phyloP scores from a whole-genome alignment of 2,329 filamentous ascomycete species.

The Lachnellula arida region DNA sequence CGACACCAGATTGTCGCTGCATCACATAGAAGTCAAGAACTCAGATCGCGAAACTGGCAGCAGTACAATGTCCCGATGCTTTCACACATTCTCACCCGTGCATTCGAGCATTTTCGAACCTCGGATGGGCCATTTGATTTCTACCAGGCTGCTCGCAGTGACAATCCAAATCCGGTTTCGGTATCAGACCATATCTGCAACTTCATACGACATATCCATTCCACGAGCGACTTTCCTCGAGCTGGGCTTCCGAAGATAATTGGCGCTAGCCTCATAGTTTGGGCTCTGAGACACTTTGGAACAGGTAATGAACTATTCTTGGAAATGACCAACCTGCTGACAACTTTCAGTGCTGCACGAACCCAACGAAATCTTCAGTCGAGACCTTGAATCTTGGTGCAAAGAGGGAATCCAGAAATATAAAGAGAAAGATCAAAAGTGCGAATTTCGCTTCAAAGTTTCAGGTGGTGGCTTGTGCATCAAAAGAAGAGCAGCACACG shows the following conservation, averaged over 20 bases:
- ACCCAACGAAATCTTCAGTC: slow-evolving; percentile 5
- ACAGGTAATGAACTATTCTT: background rate
- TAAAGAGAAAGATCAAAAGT: slow-evolving; percentile 2
- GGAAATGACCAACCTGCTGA: background rate
- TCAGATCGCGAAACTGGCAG: slow-evolving; percentile 9
- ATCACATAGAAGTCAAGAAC: slow-evolving; percentile 8
- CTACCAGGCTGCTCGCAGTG: slow-evolving; percentile 14
- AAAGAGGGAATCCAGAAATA: slow-evolving; percentile 2
- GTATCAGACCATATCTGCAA: slow-evolving; percentile 18
- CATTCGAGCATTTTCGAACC: slow-evolving; percentile 17
- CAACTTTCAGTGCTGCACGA: background rate
- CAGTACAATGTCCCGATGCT: slow-evolving; percentile 18
- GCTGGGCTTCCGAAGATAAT: slow-evolving; percentile 1
- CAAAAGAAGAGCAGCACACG: slow-evolving; percentile 3
- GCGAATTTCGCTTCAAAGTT: background rate
- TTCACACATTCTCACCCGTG: slow-evolving; percentile 17
- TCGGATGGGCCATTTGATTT: slow-evolving; percentile 20
- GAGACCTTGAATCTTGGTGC: slow-evolving; percentile 3
- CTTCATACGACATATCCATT: slow-evolving; percentile 13
- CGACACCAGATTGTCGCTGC: slow-evolving; percentile 10
- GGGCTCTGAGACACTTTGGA: slow-evolving; percentile 8
- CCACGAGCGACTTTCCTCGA: background rate
- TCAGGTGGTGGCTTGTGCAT: background rate
- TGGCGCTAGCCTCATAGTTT: background rate
- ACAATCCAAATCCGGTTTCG: slow-evolving; percentile 16